Conservation (phyloP, 306 rosid species). For the Sesbania bispinosa region DNA sequence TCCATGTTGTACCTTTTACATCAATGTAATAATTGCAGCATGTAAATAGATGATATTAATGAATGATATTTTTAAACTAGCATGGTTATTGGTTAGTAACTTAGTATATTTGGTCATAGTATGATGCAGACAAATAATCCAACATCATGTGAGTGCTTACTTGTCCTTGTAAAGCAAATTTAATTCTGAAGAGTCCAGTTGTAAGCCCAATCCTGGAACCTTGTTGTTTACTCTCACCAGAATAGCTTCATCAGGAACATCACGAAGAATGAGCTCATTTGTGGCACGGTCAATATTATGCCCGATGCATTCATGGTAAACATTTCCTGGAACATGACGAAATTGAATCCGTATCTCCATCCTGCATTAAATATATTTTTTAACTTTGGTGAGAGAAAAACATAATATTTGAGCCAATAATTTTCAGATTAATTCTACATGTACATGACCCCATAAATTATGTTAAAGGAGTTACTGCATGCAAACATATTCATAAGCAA, state of each 20-base stretch:
- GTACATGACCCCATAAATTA: background rate
- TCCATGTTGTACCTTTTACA: conserved; percentile 67
- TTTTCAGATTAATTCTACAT: background rate
- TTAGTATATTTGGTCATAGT: conserved; percentile 10
- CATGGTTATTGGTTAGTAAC: no score
- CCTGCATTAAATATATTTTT: conserved; percentile 45
- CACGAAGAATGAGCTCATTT: conserved; percentile 90
- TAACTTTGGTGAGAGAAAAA: conserved; percentile 6
- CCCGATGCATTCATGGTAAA: conserved; percentile 60
- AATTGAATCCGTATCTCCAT: conserved; percentile 93
- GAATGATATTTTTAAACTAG: background rate
- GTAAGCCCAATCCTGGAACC: conserved; percentile 89
- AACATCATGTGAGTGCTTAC: conserved; percentile 42
- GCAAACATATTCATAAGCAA: conserved; percentile 7
- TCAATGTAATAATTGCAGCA: background rate
- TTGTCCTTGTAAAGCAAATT: conserved; percentile 87
- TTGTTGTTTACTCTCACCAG: conserved; percentile 81
- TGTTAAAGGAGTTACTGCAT: background rate
- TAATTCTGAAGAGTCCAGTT: conserved; percentile 81
- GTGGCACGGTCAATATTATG: conserved; percentile 58
- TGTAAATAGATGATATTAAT: no score
- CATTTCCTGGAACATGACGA: conserved; percentile 72
- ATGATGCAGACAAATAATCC: background rate
- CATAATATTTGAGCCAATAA: background rate
- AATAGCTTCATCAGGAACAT: conserved; percentile 83